Evolutionary conservation across 202 grass and related monocot species (phyloP), one percentile per base, ranked within the genome.

Genomic region (Dendrocalamus latiflorus): DNA sequence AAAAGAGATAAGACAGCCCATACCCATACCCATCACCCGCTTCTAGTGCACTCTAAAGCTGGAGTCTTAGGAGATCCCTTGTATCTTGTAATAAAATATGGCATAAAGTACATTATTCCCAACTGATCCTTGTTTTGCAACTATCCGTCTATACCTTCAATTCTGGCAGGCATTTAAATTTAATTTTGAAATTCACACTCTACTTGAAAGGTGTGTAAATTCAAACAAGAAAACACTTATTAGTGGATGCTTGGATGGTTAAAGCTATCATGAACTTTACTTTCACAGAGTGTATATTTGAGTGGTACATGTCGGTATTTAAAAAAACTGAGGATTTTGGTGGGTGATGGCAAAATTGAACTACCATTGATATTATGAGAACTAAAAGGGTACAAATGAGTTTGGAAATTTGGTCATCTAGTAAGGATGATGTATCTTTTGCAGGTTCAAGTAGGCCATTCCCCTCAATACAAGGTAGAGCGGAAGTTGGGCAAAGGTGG

Each of bases 401-500:
- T 69, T 65, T 82, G 53, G 50, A 49, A 55, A 44, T 78, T 45
- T 74, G 45, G 20, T 71, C 21, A 34, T 15, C 47, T 47, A 43
- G 54, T 84, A 53, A 50, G 39, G 15, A 70, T 37, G 28, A 21
- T 85, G 10, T 9, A 36, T 85, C 22, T 75, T 61, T 80, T 65
- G 54, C 85, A 98, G 95, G 91, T 98, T 85, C 95, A 98, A 95
- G 95, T 98, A 64, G 95, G 95, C 55, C 91, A 93, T 80, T 98
- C 95, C 67, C 95, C 95, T 11, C 74, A 83, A 70, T 98, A 98
- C 85, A 98, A 98, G 84, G 88, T 98, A 72, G 95, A 98, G 36
- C 85, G 89, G 51, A 98, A 98, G 84, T 91, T 98, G 87, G 95
- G 95, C 53, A 98, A 98, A 82, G 95, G 95, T 90, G 95, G 95